Evolutionary conservation across 2,329 filamentous ascomycete species (phyloP).

Genomic region (Fusarium vanettenii): DNA sequence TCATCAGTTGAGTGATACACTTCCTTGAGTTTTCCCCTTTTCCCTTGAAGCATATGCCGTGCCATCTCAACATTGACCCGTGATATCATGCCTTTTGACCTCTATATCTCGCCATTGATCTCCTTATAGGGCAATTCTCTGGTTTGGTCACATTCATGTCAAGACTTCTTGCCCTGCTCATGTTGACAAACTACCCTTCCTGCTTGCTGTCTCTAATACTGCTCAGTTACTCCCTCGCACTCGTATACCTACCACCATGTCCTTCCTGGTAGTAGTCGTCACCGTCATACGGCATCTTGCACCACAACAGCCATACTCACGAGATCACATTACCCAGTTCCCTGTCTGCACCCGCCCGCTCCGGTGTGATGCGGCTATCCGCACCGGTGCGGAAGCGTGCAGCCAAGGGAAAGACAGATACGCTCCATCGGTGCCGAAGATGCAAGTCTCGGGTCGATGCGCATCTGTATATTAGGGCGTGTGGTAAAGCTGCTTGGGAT

Average conservation of each 20-base stretch:
- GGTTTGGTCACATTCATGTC: not conserved
- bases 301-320: not conserved
- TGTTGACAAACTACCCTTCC: not conserved
- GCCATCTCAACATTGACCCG: not conserved
- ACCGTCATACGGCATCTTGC: not conserved
- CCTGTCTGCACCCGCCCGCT: not conserved
- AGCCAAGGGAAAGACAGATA: not conserved
- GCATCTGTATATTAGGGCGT: not conserved
- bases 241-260: not conserved
- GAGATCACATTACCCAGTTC: not conserved
- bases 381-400: conserved; percentile 9
- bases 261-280: not conserved
- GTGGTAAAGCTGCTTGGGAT: not conserved
- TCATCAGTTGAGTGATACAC: not conserved
- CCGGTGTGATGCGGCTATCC: conserved; percentile 20
- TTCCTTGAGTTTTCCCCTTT: not conserved
- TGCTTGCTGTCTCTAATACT: not conserved
- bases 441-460: conserved; percentile 29
- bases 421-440: conserved; percentile 23
- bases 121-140: not conserved
- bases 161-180: not conserved
- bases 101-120: not conserved
- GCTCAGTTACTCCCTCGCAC: not conserved
- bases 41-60: not conserved
- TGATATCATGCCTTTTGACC: not conserved